These are phyloP conservation scores for Ustilago loliicola DNA, from an alignment of 1,284 basidiomycete species.

Conservation along the genomic window DNA sequence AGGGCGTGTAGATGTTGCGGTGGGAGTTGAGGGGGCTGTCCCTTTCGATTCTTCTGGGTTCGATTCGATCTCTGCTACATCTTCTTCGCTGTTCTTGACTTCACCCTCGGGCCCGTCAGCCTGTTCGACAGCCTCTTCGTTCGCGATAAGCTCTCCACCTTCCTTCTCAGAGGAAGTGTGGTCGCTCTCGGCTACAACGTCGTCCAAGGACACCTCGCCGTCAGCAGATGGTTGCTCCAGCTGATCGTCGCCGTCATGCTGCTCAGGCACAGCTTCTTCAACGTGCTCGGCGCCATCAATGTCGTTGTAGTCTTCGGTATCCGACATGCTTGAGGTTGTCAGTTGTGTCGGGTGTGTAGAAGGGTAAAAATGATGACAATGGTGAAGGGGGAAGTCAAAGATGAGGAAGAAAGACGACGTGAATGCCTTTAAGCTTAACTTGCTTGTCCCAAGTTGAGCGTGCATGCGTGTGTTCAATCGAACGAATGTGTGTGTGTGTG, in stretches of 20 bases:
- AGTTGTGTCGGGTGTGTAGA: not conserved
- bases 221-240: conserved; percentile 9
- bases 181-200: conserved; percentile 29
- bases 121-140: conserved; percentile 17
- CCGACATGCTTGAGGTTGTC: conserved; percentile 23
- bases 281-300: conserved; percentile 7
- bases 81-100: conserved; percentile 12
- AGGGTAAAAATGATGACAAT: not conserved
- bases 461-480: conserved; percentile 13
- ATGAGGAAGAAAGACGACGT: not conserved
- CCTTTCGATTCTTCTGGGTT: conserved; percentile 12
- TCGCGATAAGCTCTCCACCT: conserved; percentile 23
- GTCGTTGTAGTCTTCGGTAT: conserved; percentile 20
- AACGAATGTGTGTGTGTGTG: conserved; percentile 17
- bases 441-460: not conserved
- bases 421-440: not conserved
- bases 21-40: conserved; percentile 26
- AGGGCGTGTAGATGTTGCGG: conserved; percentile 4
- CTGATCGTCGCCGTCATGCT: conserved; percentile 15
- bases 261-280: conserved; percentile 16
- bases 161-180: conserved; percentile 47
- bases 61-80: not conserved
- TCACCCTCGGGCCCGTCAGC: conserved; percentile 9
- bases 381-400: not conserved
- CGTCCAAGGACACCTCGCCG: conserved; percentile 27